phyloP scores from a whole-genome alignment of 2,329 filamentous ascomycete genomes.

The Didymella lethalis region DNA sequence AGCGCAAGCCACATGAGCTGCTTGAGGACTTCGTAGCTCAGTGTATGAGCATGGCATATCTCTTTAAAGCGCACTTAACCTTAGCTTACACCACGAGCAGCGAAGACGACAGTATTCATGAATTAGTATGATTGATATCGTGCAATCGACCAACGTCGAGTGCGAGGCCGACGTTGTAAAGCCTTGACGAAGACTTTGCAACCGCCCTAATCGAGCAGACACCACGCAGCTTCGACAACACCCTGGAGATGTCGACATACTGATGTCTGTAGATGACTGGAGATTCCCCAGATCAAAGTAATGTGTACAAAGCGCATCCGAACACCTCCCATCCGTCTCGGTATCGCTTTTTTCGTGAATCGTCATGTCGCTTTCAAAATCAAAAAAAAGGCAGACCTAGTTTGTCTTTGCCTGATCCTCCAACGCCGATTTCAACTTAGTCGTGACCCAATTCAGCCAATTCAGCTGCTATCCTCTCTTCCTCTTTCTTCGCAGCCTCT shows the following conservation, averaged over 20 bases:
- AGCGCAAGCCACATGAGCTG: constrained; percentile 5
- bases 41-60: neutral
- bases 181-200: neutral
- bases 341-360: constrained; percentile 21
- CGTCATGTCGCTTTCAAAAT: constrained; percentile 7
- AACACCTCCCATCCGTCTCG: constrained; percentile 7
- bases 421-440: constrained; percentile 21
- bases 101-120: neutral
- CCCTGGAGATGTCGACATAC: neutral
- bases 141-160: constrained; percentile 1
- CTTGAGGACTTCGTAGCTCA: neutral
- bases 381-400: constrained; percentile 3
- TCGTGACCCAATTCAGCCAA: constrained; percentile 45
- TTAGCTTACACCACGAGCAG: too few species aligned
- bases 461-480: constrained; percentile 39
- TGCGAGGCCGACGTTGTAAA: constrained; percentile 11
- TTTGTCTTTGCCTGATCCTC: constrained; percentile 4
- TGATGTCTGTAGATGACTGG: neutral
- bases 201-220: constrained; percentile 8
- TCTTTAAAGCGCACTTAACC: neutral
- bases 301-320: constrained; percentile 1
- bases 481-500: constrained; percentile 44
- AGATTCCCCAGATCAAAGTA: neutral
- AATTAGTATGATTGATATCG: constrained; percentile 8
- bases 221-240: neutral